Evolutionary conservation across 208 protist genomes (phyloP).

Genomic region (Trypanosoma grayi): DNA sequence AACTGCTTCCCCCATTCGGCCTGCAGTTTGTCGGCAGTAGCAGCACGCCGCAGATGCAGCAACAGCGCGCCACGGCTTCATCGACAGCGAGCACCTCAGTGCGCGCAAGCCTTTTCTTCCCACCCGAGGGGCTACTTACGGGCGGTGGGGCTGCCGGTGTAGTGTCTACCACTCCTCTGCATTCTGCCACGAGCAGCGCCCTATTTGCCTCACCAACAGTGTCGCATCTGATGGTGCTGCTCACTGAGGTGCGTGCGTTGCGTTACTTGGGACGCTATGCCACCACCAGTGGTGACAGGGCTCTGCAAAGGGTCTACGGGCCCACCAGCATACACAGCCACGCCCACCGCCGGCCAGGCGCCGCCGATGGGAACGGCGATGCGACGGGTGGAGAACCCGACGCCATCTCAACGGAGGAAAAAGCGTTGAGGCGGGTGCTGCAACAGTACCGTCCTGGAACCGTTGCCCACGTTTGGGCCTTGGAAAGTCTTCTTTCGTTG

Average conservation of each 20-base stretch:
- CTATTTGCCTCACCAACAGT: slow-evolving; percentile 40
- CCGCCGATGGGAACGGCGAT: not conserved
- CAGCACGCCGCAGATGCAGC: slow-evolving; percentile 3
- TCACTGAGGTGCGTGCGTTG: slow-evolving; percentile 70
- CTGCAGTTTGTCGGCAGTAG: slow-evolving; percentile 38
- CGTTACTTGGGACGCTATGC: slow-evolving; percentile 45
- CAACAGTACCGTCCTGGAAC: slow-evolving; percentile 31
- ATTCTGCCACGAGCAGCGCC: slow-evolving; percentile 15
- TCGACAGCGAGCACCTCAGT: not conserved
- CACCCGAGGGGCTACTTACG: slow-evolving; percentile 5
- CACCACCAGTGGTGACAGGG: slow-evolving; percentile 15
- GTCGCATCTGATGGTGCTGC: slow-evolving; percentile 58
- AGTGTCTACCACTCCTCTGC: not conserved
- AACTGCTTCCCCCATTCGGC: slow-evolving; percentile 56
- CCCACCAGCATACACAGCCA: slow-evolving; percentile 24
- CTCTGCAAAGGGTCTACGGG: slow-evolving; percentile 15
- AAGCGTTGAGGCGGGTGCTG: slow-evolving; percentile 19
- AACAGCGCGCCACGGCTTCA: not conserved
- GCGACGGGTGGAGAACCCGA: not conserved
- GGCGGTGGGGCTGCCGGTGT: not conserved
- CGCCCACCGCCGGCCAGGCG: slow-evolving; percentile 1
- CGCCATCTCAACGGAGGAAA: not conserved
- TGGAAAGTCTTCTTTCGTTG: slow-evolving; percentile 31
- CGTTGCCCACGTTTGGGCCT: slow-evolving; percentile 41
- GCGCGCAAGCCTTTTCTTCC: slow-evolving; percentile 11